These are phyloP conservation scores for Hysterium pulicare DNA, from an alignment of 2,329 filamentous ascomycete species.

Conservation along the genomic window DNA sequence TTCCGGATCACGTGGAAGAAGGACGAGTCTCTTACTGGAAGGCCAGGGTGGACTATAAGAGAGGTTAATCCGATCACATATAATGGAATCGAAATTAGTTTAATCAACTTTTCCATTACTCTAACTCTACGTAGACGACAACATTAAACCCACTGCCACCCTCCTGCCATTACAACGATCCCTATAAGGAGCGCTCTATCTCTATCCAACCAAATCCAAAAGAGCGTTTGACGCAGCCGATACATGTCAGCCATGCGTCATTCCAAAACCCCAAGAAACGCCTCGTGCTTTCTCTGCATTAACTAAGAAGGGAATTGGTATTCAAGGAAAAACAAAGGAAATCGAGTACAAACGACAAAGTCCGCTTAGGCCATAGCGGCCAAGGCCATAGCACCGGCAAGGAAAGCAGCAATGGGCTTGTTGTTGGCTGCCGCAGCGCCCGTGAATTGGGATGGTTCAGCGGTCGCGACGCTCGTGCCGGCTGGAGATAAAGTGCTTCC, in stretches of 20 bases:
- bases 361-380: neutral
- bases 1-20: too few species aligned
- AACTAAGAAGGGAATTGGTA: neutral
- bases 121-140: too few species aligned
- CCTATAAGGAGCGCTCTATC: too few species aligned
- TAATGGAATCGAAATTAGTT: too few species aligned
- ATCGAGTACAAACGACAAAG: neutral
- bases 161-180: too few species aligned
- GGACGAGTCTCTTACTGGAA: too few species aligned
- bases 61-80: too few species aligned
- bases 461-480: neutral
- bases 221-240: neutral
- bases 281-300: too few species aligned
- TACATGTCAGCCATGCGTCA: conserved; percentile 1
- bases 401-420: neutral
- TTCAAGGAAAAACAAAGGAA: neutral
- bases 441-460: neutral
- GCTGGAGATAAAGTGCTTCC: neutral
- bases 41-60: too few species aligned
- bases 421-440: conserved; percentile 1
- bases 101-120: too few species aligned
- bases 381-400: conserved; percentile 1
- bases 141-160: too few species aligned
- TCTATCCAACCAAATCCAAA: too few species aligned
- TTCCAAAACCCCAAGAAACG: neutral